These are phyloP conservation scores for Beauveria medogensis DNA, from an alignment of 2,329 filamentous ascomycete genomes.

Conservation along the genomic window DNA sequence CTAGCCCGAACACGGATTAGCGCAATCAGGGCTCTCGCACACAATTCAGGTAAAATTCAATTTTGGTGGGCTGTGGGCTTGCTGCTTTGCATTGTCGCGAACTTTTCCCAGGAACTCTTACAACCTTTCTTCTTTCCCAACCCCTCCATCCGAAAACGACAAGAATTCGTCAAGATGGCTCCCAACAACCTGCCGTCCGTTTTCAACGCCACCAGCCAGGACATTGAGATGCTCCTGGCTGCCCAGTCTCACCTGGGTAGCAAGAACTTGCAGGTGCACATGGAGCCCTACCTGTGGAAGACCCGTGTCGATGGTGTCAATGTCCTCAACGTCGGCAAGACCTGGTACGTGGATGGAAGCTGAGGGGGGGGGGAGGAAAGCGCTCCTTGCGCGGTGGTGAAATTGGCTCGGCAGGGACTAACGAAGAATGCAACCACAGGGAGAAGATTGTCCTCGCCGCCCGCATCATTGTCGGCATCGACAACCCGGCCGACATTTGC, in stretches of 20 bases:
- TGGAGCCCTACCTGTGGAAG: constrained; percentile 99
- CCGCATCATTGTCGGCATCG: constrained; percentile 96
- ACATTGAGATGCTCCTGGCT: constrained; percentile 99
- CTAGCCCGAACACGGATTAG: constrained; percentile 22
- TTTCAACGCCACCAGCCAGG: constrained; percentile 95
- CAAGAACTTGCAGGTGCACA: constrained; percentile 99
- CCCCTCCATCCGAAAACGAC: constrained; percentile 26
- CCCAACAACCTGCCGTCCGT: constrained; percentile 86
- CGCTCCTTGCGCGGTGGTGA: neutral
- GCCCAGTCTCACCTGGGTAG: constrained; percentile 93
- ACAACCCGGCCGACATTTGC: constrained; percentile 99
- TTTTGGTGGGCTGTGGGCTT: constrained; percentile 16
- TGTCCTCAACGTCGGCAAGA: constrained; percentile 99
- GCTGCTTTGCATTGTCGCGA: constrained; percentile 24
- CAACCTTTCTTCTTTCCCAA: constrained; percentile 19
- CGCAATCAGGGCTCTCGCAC: constrained; percentile 26
- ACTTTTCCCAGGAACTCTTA: constrained; percentile 30
- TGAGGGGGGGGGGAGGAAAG: neutral
- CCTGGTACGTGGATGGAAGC: constrained; percentile 60
- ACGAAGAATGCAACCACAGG: constrained; percentile 43
- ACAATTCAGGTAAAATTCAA: constrained; percentile 31
- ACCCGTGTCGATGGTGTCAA: constrained; percentile 97
- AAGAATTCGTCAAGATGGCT: constrained; percentile 68
- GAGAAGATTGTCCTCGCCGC: constrained; percentile 99
- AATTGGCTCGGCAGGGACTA: neutral